A percentile compares a stretch with the other conserved stretches of the same genome.
These are phyloP conservation scores for Aaosphaeria pasadenensis DNA, from an alignment of 2,329 filamentous ascomycete species.

Conservation along the genomic window DNA sequence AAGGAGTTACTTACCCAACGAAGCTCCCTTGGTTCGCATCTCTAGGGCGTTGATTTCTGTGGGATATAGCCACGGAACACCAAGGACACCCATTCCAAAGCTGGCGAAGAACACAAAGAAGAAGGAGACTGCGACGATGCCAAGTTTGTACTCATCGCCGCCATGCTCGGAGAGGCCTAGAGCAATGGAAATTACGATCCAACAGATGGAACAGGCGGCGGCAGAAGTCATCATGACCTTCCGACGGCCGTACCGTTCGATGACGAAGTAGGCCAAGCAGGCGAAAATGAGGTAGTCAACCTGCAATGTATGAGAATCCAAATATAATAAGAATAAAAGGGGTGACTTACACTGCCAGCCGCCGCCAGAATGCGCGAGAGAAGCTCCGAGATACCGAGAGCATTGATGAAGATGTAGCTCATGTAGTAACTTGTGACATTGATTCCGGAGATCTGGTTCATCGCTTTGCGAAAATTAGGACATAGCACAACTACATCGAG, in stretches of 20 bases:
- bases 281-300: constrained; percentile 47
- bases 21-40: constrained; percentile 34
- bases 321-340: neutral
- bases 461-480: neutral
- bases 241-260: constrained; percentile 49
- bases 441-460: constrained; percentile 5
- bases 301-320: constrained; percentile 10
- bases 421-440: constrained; percentile 41
- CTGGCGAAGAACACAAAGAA: constrained; percentile 35
- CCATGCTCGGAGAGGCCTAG: constrained; percentile 41
- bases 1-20: constrained; percentile 9
- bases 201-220: constrained; percentile 50
- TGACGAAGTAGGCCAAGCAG: constrained; percentile 43
- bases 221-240: constrained; percentile 49
- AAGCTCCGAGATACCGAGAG: constrained; percentile 35
- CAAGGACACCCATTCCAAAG: constrained; percentile 34
- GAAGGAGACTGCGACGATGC: constrained; percentile 49
- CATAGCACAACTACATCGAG: neutral
- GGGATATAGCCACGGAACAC: constrained; percentile 35
- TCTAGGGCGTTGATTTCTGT: constrained; percentile 33
- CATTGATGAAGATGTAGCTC: constrained; percentile 41
- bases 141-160: constrained; percentile 43
- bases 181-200: constrained; percentile 47
- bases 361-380: constrained; percentile 36
- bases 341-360: constrained; percentile 30